Conservation (phyloP, 495 filamentous ascomycete genomes). For the Aspergillus taichungensis region DNA sequence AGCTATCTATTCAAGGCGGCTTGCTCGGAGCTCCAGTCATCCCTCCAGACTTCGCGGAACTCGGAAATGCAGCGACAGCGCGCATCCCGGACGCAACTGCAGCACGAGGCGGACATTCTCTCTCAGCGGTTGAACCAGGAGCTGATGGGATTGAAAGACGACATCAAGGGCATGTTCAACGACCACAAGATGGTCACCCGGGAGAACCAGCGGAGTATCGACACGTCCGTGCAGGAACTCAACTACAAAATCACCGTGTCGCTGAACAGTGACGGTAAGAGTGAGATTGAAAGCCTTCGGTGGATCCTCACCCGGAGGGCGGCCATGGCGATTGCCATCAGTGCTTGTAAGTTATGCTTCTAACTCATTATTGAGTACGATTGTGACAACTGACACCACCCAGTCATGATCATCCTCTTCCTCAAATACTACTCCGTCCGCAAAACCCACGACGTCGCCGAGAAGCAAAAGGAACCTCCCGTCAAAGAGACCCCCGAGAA, state of each 20-base stretch:
- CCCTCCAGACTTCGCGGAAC: conserved; percentile 50
- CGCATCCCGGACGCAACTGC: conserved; percentile 71
- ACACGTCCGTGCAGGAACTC: conserved; percentile 78
- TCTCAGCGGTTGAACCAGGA: conserved; percentile 77
- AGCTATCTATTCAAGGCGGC: conserved; percentile 90
- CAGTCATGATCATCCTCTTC: conserved; percentile 41
- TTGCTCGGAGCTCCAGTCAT: conserved; percentile 82
- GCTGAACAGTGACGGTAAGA: conserved; percentile 77
- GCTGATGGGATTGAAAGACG: conserved; percentile 69
- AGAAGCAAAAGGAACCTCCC: conserved; percentile 25
- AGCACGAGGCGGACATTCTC: conserved; percentile 90
- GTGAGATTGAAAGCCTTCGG: conserved; percentile 80
- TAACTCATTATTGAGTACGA: background rate
- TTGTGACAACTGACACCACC: conserved; percentile 12
- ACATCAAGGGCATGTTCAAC: conserved; percentile 90
- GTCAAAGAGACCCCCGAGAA: conserved; percentile 23
- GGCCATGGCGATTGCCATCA: conserved; percentile 61
- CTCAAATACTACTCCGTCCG: conserved; percentile 36
- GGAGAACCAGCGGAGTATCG: conserved; percentile 73
- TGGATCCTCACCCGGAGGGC: conserved; percentile 87
- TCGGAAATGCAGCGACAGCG: conserved; percentile 58
- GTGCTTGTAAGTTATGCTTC: conserved; percentile 25
- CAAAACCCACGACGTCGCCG: conserved; percentile 18
- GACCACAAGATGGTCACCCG: conserved; percentile 88
- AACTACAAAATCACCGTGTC: conserved; percentile 89